A percentile compares a stretch with the other conserved stretches of the same genome.
These are phyloP conservation scores for Podospora appendiculata DNA, from an alignment of 495 filamentous ascomycete genomes.

Conservation along the genomic window DNA sequence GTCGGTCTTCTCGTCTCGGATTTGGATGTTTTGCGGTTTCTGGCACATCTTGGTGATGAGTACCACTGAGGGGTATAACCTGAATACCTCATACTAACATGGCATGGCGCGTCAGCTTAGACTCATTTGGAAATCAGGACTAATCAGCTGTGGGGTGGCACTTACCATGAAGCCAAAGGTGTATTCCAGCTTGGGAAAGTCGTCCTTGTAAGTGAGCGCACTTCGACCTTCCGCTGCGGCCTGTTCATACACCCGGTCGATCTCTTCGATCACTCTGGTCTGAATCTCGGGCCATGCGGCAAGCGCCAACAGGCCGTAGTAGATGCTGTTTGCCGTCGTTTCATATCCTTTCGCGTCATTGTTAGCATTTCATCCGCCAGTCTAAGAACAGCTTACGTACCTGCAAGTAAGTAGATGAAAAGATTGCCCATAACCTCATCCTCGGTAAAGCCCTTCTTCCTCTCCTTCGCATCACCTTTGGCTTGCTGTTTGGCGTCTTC, in stretches of 20 bases:
- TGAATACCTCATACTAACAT: neutral
- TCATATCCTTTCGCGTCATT: conserved; percentile 5
- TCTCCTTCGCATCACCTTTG: conserved; percentile 1
- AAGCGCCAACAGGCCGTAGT: conserved; percentile 6
- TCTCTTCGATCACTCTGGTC: neutral
- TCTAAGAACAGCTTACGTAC: conserved; percentile 1
- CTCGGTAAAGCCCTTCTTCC: conserved; percentile 10
- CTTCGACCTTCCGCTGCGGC: neutral
- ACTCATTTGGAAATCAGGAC: too few relatives aligned
- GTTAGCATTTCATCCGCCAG: neutral
- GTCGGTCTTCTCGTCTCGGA: neutral
- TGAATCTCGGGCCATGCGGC: neutral
- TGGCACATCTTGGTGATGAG: neutral
- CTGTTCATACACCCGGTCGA: neutral
- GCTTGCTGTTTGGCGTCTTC: conserved; percentile 1
- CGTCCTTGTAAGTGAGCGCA: neutral
- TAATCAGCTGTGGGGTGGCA: too few relatives aligned
- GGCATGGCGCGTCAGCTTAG: too few relatives aligned
- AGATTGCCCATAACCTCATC: conserved; percentile 14
- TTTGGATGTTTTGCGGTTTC: neutral
- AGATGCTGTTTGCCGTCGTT: conserved; percentile 12
- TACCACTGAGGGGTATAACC: neutral
- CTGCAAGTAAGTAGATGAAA: conserved; percentile 10
- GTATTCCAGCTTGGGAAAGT: neutral
- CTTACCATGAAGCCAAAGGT: neutral